phyloP scores from a whole-genome alignment of 139 green algal species.

The Chlorokybus atmophyticus region DNA sequence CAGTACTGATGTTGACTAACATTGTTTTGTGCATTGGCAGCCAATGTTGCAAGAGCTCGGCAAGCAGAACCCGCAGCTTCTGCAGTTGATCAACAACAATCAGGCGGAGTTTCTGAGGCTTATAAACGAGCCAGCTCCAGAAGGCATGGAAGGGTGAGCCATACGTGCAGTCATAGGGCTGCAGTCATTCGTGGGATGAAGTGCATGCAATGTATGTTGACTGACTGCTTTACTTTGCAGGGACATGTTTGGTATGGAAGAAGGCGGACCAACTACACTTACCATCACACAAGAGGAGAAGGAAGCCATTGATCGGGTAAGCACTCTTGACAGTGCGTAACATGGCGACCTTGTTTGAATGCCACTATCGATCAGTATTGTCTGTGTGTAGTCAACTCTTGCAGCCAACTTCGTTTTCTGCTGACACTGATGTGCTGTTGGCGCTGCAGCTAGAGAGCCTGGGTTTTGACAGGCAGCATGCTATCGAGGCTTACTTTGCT shows the following conservation, averaged over 20 bases:
- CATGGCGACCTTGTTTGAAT: no score
- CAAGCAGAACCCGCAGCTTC: conserved; percentile 67
- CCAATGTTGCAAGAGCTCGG: conserved; percentile 95
- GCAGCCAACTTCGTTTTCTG: no score
- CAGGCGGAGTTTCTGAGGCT: conserved; percentile 82
- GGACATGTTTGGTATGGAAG: conserved; percentile 10
- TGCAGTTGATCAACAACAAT: conserved; percentile 73
- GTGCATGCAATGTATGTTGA: not conserved
- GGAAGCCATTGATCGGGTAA: conserved; percentile 23
- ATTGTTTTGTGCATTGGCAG: no score
- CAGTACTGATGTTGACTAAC: no score
- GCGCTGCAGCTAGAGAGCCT: conserved; percentile 56
- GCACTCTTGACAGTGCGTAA: no score
- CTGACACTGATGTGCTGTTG: conserved; percentile 2
- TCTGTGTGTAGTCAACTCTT: no score
- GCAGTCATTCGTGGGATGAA: no score
- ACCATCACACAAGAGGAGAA: conserved; percentile 24
- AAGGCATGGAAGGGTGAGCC: conserved; percentile 12
- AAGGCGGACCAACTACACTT: conserved; percentile 6
- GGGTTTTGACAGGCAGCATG: conserved; percentile 68
- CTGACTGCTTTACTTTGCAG: conserved; percentile 4
- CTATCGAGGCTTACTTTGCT: conserved; percentile 82
- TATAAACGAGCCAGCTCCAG: conserved; percentile 72
- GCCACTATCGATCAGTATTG: no score
- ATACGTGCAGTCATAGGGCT: no score